Base-by-base conservation (phyloP, 768 basidiomycete species). In the Lactarius pseudohatsudake region DNA sequence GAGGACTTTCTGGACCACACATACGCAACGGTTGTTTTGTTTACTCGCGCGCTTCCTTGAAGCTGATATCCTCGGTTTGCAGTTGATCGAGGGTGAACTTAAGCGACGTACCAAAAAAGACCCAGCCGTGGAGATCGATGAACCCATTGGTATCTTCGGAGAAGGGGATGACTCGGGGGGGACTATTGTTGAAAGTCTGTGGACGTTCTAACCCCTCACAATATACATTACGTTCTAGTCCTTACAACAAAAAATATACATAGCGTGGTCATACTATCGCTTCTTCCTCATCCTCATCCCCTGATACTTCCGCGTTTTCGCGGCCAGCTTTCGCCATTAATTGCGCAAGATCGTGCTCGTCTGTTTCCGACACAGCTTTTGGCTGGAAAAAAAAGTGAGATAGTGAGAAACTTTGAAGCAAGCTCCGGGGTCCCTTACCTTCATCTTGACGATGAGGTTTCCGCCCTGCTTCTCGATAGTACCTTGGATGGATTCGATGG, bases 1-100 rank as follows among this genome's bases (percentile, higher is more conserved):
- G 96, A 98, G 71, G 96, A 98, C 74, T 99, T 98, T 76, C 76
- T 98, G 74, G 97, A 98, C 75, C 96, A 98, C 74, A 91, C 91
- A 2, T 94, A 93, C 72, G 84, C 81, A 45, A 93, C 92, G 70
- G 92, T 53, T 94, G 71, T 40, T 40, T 40, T 15, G 34, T 9
- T 34, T 54, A 15, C n/a, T 47, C 36, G 7, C 38, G 11, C 55
- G 26, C 62, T 15, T 32, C 57, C 43, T 66, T 41, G 47, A 53
- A 30, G 28, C 40, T 40, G 28, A 65, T n/a, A 18, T 64, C 7
- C 34, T 41, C 30, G 47, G 41, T 57, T 54, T 38, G 26, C 73
- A 97, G 95, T 81, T 98, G 36, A 90, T 96, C 70, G 92, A 96
- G 41, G 90, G 90, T 0, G 96, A 97, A 73, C 79, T 82, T 36